Evolutionary conservation across 2,329 filamentous ascomycete genomes (phyloP), one percentile per base, ranked within the genome.

Genomic region (Fusarium tuaranense): DNA sequence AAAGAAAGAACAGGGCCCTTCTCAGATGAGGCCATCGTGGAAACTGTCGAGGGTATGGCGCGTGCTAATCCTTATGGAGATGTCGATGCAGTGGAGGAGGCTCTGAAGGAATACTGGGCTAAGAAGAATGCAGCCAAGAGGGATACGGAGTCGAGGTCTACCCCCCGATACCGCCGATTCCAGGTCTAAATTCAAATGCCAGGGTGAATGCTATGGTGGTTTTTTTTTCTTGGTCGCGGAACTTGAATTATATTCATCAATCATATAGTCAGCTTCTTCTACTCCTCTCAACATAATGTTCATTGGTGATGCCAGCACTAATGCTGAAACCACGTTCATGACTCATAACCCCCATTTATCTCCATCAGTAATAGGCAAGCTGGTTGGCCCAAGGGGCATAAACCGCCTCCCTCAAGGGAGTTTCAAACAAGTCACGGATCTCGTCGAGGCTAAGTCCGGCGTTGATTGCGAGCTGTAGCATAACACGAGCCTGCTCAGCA

Each of bases 381-480:
- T 57, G 51, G 0, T 57, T 57, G 20, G 51, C 30, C 51, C 51
- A 57, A 57, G 20, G 18, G 13, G 14, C 51, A 22, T 57, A 57
- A 25, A 57, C 63, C 7, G 69, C 65, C 46, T 74, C 48, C n/a
- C 67, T 63, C 30, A 74, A 57, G 3, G 67, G 67, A 12, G 68
- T 68, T 64, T 82, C 79, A 25, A 82, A 81, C 46, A 82, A 58
- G 12, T 79, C 74, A 1, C 78, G 76, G 25, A 82, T 80, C 64
- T 76, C 65, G 6, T 80, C 76, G 7, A 83, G 63, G 39, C 46
- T 68, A 39, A 80, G 76, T 3, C 80, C 78, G 12, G 80, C 74
- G 36, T 76, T 76, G 20, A 82, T 68, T 3, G 80, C 78, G 9
- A 82, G 78, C 71, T 83, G 81, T 0, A 82, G 74, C 76, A 81